Percentiles rank a stretch among this genome's conserved stretches.
Evolutionary conservation across 331 rosid genomes (phyloP).

Genomic region (Pyracantha coccinea): DNA sequence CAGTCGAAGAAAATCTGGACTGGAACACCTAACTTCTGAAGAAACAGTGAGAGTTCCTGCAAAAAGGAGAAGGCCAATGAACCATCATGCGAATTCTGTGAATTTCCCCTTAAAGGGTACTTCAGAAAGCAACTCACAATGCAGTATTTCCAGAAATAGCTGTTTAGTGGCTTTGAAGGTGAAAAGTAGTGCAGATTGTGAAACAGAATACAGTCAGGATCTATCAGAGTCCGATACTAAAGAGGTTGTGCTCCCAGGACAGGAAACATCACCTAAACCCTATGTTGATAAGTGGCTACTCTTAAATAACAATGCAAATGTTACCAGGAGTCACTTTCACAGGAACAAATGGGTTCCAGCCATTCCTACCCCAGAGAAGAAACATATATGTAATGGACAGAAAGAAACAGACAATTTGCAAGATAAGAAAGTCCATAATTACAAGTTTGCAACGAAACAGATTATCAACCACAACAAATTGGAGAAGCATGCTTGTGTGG

Average conservation of each 20-base stretch:
- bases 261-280: constrained; percentile 14
- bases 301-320: constrained; percentile 13
- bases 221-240: constrained; percentile 19
- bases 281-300: constrained; percentile 29
- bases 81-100: constrained; percentile 27
- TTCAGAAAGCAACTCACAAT: constrained; percentile 19
- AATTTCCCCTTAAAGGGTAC: constrained; percentile 21
- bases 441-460: not conserved
- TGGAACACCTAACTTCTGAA: constrained; percentile 3
- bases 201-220: constrained; percentile 27
- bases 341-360: constrained; percentile 14
- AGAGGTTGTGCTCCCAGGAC: constrained; percentile 13
- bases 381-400: constrained; percentile 3
- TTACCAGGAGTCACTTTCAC: not conserved
- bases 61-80: constrained; percentile 19
- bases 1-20: constrained; percentile 25
- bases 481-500: constrained; percentile 5
- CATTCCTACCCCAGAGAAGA: constrained; percentile 19
- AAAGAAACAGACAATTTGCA: not conserved
- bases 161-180: constrained; percentile 18
- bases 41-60: constrained; percentile 10
- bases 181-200: constrained; percentile 17
- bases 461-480: constrained; percentile 5
- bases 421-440: constrained; percentile 1
- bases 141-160: constrained; percentile 27